phyloP scores from a whole-genome alignment of 257 asterid species.

The Forsythia suspensa region DNA sequence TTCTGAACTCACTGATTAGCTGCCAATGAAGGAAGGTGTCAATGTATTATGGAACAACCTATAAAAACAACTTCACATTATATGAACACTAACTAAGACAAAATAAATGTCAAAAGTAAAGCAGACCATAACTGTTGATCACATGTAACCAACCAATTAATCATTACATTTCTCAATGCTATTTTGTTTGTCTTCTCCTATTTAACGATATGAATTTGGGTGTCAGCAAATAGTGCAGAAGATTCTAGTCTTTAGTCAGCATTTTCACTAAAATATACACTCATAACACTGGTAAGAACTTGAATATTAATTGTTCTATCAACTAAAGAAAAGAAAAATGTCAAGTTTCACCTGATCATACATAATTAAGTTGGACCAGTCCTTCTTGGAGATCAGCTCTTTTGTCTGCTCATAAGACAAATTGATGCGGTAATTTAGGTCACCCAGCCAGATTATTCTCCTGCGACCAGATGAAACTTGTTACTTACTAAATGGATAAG shows the following conservation, averaged over 20 bases:
- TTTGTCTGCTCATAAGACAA: slow-evolving; percentile 70
- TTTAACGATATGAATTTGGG: background rate
- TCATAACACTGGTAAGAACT: background rate
- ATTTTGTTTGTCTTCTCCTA: background rate
- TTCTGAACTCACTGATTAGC: slow-evolving; percentile 79
- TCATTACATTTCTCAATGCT: background rate
- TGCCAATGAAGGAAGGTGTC: slow-evolving; percentile 35
- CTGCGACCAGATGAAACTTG: slow-evolving; percentile 39
- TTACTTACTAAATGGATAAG: background rate
- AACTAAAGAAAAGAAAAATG: background rate
- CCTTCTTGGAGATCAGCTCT: slow-evolving; percentile 61
- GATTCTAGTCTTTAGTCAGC: background rate
- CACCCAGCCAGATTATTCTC: slow-evolving; percentile 95
- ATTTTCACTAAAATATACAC: background rate
- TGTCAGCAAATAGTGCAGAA: background rate
- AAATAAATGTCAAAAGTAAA: slow-evolving; percentile 2
- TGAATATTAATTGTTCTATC: background rate
- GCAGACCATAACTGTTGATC: background rate
- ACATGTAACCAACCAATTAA: background rate
- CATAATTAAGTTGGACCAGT: slow-evolving; percentile 71
- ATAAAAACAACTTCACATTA: background rate
- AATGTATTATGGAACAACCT: background rate
- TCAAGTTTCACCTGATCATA: slow-evolving; percentile 66
- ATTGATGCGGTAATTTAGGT: slow-evolving; percentile 86
- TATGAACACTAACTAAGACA: slow-evolving; percentile 5